phyloP scores from a whole-genome alignment of 495 filamentous ascomycete genomes.

The Xanthoparmelia taractica region DNA sequence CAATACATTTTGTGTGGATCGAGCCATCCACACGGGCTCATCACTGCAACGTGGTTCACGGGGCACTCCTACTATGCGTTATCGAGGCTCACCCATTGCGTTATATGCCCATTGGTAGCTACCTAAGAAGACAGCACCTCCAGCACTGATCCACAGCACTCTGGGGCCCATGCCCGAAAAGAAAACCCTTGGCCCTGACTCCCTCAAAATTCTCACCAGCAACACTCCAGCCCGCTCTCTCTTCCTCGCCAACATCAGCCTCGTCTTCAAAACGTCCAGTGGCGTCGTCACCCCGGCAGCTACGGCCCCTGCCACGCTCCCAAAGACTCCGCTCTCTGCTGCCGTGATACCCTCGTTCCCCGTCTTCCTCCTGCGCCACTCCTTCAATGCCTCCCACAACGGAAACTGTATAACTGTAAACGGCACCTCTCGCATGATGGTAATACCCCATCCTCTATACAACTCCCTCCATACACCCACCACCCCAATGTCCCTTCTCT shows the following conservation, averaged over 20 bases:
- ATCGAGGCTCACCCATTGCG: conserved; percentile 39
- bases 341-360: conserved; percentile 48
- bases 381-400: conserved; percentile 90
- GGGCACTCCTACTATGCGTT: neutral
- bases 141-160: conserved; percentile 87
- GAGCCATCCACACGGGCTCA: neutral
- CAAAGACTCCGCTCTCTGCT: conserved; percentile 77
- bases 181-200: conserved; percentile 68
- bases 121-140: conserved; percentile 90
- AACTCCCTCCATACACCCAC: conserved; percentile 66
- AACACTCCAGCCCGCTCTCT: conserved; percentile 51
- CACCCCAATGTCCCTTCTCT: conserved; percentile 36
- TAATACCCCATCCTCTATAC: conserved; percentile 85
- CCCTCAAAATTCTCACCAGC: conserved; percentile 56
- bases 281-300: conserved; percentile 88
- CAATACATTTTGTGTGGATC: neutral
- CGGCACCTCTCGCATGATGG: conserved; percentile 90
- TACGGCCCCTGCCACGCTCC: conserved; percentile 72
- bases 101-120: conserved; percentile 91
- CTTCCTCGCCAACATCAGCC: conserved; percentile 76
- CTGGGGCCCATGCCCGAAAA: conserved; percentile 84
- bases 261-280: conserved; percentile 91
- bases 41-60: neutral
- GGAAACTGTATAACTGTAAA: conserved; percentile 97
- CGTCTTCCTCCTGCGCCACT: conserved; percentile 24